Evolutionary conservation across 2,329 filamentous ascomycete species (phyloP).

Genomic region (Coniella vitis): DNA sequence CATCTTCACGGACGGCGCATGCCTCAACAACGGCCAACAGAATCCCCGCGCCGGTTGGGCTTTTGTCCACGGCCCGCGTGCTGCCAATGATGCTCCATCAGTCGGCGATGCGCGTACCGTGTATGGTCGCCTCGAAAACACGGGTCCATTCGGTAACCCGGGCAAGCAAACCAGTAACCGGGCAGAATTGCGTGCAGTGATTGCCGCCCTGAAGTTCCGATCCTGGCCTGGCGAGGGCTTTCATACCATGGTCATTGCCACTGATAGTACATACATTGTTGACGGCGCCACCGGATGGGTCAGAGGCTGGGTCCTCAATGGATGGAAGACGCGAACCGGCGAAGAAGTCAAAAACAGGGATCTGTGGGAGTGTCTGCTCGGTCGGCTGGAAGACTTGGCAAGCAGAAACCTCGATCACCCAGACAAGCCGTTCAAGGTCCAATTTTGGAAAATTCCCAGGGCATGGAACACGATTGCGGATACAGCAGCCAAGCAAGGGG

Average conservation of each 20-base stretch:
- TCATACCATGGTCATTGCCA: conserved; percentile 41
- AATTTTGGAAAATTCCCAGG: conserved; percentile 3
- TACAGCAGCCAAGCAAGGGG: conserved; percentile 2
- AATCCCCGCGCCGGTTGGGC: conserved; percentile 35
- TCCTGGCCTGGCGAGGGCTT: conserved; percentile 37
- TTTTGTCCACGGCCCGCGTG: conserved; percentile 24
- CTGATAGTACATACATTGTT: conserved; percentile 46
- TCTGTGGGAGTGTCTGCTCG: conserved; percentile 40
- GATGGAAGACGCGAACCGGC: conserved; percentile 33
- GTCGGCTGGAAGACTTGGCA: background rate
- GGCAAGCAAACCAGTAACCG: conserved; percentile 41
- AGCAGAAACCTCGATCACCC: background rate
- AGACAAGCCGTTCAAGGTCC: background rate
- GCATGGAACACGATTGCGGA: background rate
- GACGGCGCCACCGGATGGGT: conserved; percentile 37
- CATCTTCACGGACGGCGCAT: conserved; percentile 7
- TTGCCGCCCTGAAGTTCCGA: conserved; percentile 39
- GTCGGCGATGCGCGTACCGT: conserved; percentile 8
- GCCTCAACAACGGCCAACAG: conserved; percentile 1
- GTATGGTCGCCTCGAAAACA: conserved; percentile 32
- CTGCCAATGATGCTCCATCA: no score
- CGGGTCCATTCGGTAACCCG: conserved; percentile 33
- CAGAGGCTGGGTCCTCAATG: conserved; percentile 35
- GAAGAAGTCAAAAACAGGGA: conserved; percentile 41
- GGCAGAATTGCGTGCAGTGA: conserved; percentile 48